Evolutionary conservation across 1,284 basidiomycete species (phyloP).

Genomic region (Golubevia sp.): DNA sequence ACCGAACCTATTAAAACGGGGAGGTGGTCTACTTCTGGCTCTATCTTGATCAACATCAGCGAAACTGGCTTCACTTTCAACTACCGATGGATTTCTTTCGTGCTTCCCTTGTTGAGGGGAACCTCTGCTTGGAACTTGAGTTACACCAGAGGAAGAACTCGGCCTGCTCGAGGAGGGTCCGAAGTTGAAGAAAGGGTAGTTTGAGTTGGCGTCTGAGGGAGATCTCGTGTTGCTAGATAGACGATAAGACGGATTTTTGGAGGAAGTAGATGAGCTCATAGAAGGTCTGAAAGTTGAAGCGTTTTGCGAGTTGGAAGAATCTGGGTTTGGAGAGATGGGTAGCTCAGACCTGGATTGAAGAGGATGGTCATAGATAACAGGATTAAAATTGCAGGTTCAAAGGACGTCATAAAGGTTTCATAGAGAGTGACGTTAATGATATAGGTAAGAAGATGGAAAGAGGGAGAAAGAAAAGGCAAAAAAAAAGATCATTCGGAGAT

Average conservation of each 20-base stretch:
- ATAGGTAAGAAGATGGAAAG: slow-evolving; percentile 12
- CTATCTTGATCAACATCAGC: neutral
- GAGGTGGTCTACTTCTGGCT: neutral
- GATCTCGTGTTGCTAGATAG: neutral
- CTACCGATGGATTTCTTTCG: neutral
- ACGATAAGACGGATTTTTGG: too few relatives aligned
- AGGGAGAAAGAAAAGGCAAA: slow-evolving; percentile 15
- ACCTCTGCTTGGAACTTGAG: neutral
- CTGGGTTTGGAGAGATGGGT: neutral
- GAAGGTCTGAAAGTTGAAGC: neutral
- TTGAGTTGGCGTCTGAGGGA: neutral
- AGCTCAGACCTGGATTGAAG: neutral
- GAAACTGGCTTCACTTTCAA: neutral
- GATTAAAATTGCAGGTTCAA: neutral
- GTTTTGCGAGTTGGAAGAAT: neutral
- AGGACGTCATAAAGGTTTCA: neutral
- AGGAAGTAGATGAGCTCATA: neutral
- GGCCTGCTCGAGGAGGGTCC: neutral
- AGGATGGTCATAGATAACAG: neutral
- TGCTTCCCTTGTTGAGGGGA: too few relatives aligned
- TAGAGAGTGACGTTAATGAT: neutral
- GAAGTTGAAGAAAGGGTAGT: neutral
- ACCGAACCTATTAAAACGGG: neutral
- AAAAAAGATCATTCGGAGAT: slow-evolving; percentile 16
- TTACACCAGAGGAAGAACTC: neutral